phyloP scores from a whole-genome alignment of 768 basidiomycete species.

The Rickenella mellea region DNA sequence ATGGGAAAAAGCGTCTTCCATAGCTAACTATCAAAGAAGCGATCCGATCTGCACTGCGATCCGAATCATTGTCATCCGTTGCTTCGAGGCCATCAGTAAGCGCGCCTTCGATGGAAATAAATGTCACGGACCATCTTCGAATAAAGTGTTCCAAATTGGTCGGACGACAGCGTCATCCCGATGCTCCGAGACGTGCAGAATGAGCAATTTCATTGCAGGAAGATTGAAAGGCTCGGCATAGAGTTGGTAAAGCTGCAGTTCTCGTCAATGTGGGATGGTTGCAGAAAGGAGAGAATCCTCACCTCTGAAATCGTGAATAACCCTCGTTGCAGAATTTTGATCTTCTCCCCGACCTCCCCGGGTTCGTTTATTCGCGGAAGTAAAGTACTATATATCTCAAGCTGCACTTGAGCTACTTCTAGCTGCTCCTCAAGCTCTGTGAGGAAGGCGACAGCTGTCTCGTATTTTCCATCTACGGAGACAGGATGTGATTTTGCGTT shows the following conservation, averaged over 20 bases:
- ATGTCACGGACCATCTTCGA: slow-evolving; percentile 57
- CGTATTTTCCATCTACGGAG: slow-evolving; percentile 65
- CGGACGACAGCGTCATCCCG: slow-evolving; percentile 73
- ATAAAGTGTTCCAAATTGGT: slow-evolving; percentile 83
- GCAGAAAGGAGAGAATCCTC: slow-evolving; percentile 11
- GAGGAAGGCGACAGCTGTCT: slow-evolving; percentile 92
- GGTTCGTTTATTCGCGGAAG: slow-evolving; percentile 51
- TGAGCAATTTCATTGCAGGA: slow-evolving; percentile 75
- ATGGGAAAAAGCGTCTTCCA: slow-evolving; percentile 83
- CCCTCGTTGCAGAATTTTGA: slow-evolving; percentile 45
- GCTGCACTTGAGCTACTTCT: slow-evolving; percentile 92
- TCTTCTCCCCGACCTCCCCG: slow-evolving; percentile 52
- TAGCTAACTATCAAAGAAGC: slow-evolving; percentile 57
- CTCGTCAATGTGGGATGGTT: slow-evolving; percentile 7
- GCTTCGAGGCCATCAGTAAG: slow-evolving; percentile 25
- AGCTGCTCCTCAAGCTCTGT: slow-evolving; percentile 92
- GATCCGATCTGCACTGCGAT: slow-evolving; percentile 51
- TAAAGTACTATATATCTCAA: slow-evolving; percentile 76
- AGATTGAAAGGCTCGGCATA: slow-evolving; percentile 86
- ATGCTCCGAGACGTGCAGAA: slow-evolving; percentile 90
- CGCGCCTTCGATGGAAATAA: not conserved
- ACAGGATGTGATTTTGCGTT: slow-evolving; percentile 94
- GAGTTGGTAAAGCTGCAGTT: slow-evolving; percentile 69
- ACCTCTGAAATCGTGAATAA: slow-evolving; percentile 85
- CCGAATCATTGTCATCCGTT: slow-evolving; percentile 43